Base-by-base conservation (phyloP, 768 basidiomycete genomes). In the Tricholoma hemisulphureum region DNA sequence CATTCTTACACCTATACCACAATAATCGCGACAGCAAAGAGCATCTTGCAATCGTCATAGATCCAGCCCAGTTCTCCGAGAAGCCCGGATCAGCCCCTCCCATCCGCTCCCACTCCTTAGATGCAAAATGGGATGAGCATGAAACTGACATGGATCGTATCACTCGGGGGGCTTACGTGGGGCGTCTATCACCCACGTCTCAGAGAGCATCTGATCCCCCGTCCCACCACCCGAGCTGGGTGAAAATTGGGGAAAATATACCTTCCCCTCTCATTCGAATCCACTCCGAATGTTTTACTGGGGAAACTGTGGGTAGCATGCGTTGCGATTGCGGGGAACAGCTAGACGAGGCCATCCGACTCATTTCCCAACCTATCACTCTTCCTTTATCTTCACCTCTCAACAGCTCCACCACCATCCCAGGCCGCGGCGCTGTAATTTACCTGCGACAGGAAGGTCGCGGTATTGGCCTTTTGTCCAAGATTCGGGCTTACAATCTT, bases 251-350 rank as follows among this genome's bases (percentile, higher is more conserved):
- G 54, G 63, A 77, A 56, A 64, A 68, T 41, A 69, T 87, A 32
- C 89, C 89, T 1, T 73, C 87, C 0, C 94, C 97, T 0, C 83
- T 98, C 52, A 86, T 99, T 43, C 87, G 97, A 35, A 93, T 99
- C 51, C 97, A 99, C 73, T 97, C 94, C 26, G 97, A 99, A 71
- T 99, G 97, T 71, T 98, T 94, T 75, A 99, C 97, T 0, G 97
- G 97, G 26, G 97, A 98, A 73, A 98, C 95, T 7, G 85, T 98
- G 58, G 97, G 97, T 24, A 87, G 94, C 79, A 95, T 97, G 91
- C 89, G 97, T 29, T 99, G 97, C 69, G 97, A 99, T 71, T 99
- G 97, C 68, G 97, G 97, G 13, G 95, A 98, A 73, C 97, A 99
- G 71, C 81, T 99, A 4, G 95, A 98, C 73, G 96, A 98, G 70